Evolutionary conservation across 1,284 basidiomycete species (phyloP).

Genomic region (Cryptococcus sp.): DNA sequence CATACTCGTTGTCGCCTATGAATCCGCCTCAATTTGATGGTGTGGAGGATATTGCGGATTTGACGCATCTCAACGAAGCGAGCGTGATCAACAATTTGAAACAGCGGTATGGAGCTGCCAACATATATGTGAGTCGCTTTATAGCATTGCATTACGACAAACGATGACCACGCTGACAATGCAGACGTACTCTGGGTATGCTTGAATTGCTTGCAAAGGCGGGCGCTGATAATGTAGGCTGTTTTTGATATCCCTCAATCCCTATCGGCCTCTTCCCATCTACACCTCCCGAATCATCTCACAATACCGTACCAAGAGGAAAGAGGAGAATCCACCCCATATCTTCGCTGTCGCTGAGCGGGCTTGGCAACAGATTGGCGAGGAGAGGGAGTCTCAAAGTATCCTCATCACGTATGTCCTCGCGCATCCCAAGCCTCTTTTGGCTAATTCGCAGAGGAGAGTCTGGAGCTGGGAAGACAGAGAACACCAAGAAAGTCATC

Average conservation of each 20-base stretch:
- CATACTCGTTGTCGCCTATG: constrained; percentile 83
- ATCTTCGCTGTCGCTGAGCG: constrained; percentile 96
- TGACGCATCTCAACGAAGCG: constrained; percentile 97
- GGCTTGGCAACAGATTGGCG: constrained; percentile 98
- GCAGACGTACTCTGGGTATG: constrained; percentile 47
- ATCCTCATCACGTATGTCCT: constrained; percentile 89
- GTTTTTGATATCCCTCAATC: constrained; percentile 97
- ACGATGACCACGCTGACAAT: constrained; percentile 8
- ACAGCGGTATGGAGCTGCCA: constrained; percentile 81
- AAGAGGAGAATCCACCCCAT: constrained; percentile 93
- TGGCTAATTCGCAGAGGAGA: constrained; percentile 63
- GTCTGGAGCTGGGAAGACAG: constrained; percentile 98
- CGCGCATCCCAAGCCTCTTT: not conserved
- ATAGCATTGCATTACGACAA: too few relatives aligned
- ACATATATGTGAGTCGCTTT: constrained; percentile 76
- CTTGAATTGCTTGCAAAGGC: not conserved
- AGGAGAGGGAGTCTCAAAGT: constrained; percentile 94
- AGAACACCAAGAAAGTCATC: constrained; percentile 99
- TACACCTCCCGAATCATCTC: constrained; percentile 89
- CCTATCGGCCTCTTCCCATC: constrained; percentile 86
- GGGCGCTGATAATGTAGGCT: constrained; percentile 12
- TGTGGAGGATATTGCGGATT: constrained; percentile 95
- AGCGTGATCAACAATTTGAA: constrained; percentile 96
- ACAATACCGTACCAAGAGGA: constrained; percentile 84
- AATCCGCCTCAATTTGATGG: constrained; percentile 98